Base-by-base conservation (phyloP, 768 basidiomycete genomes). In the Peribolospora kevripleyi region DNA sequence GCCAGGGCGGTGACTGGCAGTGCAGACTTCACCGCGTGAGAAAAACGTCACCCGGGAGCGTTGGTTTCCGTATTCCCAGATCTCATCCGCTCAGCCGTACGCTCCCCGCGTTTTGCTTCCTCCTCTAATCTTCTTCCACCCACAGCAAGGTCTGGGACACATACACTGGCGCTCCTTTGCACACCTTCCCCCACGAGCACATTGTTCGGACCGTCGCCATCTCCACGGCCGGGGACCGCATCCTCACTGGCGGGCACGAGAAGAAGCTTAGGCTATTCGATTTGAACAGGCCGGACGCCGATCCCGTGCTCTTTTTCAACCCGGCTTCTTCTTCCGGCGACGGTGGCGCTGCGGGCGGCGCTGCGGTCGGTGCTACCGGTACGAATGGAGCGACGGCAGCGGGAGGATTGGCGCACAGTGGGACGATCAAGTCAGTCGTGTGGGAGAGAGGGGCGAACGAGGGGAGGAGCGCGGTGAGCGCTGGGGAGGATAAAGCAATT, bases 121-220 rank as follows among this genome's bases (percentile, higher is more conserved):
- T 65, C 37, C 38, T 55, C 55, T 58, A 36, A 53, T 46, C 51
- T 25, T 38, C 54, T 58, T 51, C 53, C 53, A 48, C 25, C 41
- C 36, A 39, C 47, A 60, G 58, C 4, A 61, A 61, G n/a, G 36
- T 61, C 3, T 59, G 62, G 59, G 52, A 57, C 47, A 25, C 59
- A n/a, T 50, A 42, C 11, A 48, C 43, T 36, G 93, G 93, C 56
- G 72, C 77, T n/a, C 68, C 74, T 40, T 72, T 97, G 45, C 84
- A 93, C 62, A 93, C 91, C n/a, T 91, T 97, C 65, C 81, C 87
- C 9, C 93, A 98, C 68, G 83, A 88, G 64, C 93, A 97, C 70
- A 98, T 98, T 65, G 93, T 98, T 63, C 83, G 90, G 61, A 87
- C 81, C 50, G 85, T 95, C 54, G 88, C 88, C 25, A 69, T 93